phyloP scores from a whole-genome alignment of 2,329 filamentous ascomycete genomes.

The Simplicillium sp. region DNA sequence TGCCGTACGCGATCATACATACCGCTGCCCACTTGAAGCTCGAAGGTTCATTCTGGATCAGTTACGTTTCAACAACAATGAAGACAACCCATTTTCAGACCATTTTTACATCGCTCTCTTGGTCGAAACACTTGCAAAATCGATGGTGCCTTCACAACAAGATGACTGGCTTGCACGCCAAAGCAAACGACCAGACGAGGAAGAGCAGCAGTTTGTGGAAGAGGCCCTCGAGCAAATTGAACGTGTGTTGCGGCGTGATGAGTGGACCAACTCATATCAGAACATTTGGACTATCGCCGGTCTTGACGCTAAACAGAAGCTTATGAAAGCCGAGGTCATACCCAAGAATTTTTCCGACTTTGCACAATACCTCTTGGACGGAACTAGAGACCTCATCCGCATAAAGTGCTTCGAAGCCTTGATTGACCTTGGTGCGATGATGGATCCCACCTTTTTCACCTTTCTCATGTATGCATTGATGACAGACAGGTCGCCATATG shows the following conservation, averaged over 20 bases:
- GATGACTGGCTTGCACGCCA: constrained; percentile 34
- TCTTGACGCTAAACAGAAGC: constrained; percentile 48
- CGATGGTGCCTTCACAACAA: constrained; percentile 41
- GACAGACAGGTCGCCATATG: constrained; percentile 54
- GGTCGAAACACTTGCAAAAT: constrained; percentile 52
- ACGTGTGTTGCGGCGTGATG: constrained; percentile 56
- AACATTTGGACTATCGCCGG: constrained; percentile 57
- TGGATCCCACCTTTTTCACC: constrained; percentile 43
- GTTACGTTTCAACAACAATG: constrained; percentile 89
- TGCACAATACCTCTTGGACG: constrained; percentile 55
- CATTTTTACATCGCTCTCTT: constrained; percentile 79
- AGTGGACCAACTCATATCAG: constrained; percentile 59
- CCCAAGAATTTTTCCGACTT: constrained; percentile 44
- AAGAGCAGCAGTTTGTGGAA: constrained; percentile 39
- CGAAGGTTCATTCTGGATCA: constrained; percentile 82
- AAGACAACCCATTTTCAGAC: constrained; percentile 80
- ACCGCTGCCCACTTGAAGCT: constrained; percentile 69
- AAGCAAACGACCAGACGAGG: constrained; percentile 33
- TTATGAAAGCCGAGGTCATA: constrained; percentile 58
- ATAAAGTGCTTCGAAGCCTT: constrained; percentile 58
- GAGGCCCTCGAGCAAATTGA: constrained; percentile 54
- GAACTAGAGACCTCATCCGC: constrained; percentile 51
- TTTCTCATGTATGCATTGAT: constrained; percentile 49
- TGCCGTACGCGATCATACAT: constrained; percentile 61
- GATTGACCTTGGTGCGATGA: constrained; percentile 52